Base-by-base conservation (phyloP, 169 alveolate genomes). In the Blepharisma undulans region DNA sequence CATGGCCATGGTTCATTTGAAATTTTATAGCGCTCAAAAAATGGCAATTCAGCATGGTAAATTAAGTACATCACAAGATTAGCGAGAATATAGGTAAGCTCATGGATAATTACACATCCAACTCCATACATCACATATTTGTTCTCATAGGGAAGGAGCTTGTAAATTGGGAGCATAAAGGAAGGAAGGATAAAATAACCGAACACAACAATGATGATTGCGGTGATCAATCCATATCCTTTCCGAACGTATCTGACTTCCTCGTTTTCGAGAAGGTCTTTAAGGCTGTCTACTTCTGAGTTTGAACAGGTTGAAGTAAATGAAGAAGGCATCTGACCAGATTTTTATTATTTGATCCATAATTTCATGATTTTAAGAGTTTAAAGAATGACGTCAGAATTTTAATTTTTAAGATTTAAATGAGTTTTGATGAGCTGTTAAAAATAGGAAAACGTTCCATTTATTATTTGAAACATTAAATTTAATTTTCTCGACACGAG, bases 1-100 rank as follows among this genome's bases (percentile, higher is more conserved):
- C 95, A 93, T 34, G 96, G 96, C 96, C 96, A 94, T 22, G 91
- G 91, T n/a, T 86, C 91, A 25, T 27, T 66, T 10, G 84, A 27
- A 16, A 93, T 92, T 71, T 93, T 90, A 78, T 94, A 95, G 71
- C 95, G 84, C 84, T 95, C 97, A 87, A 95, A 95, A 88, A 95
- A 95, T 3, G 96, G 96, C 21, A 74, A 72, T 84, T 95, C 93
- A 2, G 84, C 59, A 0, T 84, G 71, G 82, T 95, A 95, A 27
- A 95, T 93, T 72, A 78, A 29, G 76, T 85, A 88, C 95, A 93
- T 93, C 19, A 36, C 74, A 10, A 91, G 82, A 48, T 93, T 93
- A 4, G 87, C 79, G 12, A 93, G 19, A 14, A 77, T 71, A 76
- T 82, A 77, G 48, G 80, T 76, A 6, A 71, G 14, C 7, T 77